Percentiles rank a stretch among this genome's conserved stretches.
These are phyloP conservation scores for Mariannaea elegans DNA, from an alignment of 2,329 filamentous ascomycete genomes.

Conservation along the genomic window DNA sequence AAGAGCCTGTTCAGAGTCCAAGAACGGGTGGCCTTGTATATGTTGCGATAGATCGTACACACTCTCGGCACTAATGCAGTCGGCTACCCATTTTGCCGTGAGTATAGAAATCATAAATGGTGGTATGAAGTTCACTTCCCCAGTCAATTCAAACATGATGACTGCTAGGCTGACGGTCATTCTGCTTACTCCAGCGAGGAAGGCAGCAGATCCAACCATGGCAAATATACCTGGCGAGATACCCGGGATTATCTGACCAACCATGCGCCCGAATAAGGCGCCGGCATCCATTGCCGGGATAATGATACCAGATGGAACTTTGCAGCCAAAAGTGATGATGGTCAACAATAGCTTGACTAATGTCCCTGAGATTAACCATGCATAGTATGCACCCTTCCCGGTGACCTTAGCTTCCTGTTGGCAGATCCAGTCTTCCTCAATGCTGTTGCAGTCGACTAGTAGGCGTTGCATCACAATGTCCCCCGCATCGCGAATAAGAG, in stretches of 20 bases:
- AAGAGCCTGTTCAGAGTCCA: slow-evolving; percentile 19
- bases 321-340: slow-evolving; percentile 29
- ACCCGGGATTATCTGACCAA: slow-evolving; percentile 15
- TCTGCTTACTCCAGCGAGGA: slow-evolving; percentile 27
- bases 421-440: slow-evolving; percentile 24
- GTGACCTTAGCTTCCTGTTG: slow-evolving; percentile 18
- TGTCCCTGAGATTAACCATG: slow-evolving; percentile 23
- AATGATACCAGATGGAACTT: slow-evolving; percentile 29
- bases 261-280: slow-evolving; percentile 23
- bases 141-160: slow-evolving; percentile 28
- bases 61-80: slow-evolving; percentile 25
- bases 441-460: slow-evolving; percentile 21
- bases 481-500: slow-evolving; percentile 23
- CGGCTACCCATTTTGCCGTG: slow-evolving; percentile 28
- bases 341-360: slow-evolving; percentile 25
- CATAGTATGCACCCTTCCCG: slow-evolving; percentile 21
- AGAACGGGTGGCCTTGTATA: slow-evolving; percentile 25
- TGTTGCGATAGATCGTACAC: slow-evolving; percentile 31
- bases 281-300: slow-evolving; percentile 26
- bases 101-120: slow-evolving; percentile 25
- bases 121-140: slow-evolving; percentile 30
- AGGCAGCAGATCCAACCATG: slow-evolving; percentile 28
- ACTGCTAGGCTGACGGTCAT: slow-evolving; percentile 32
- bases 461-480: slow-evolving; percentile 29
- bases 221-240: slow-evolving; percentile 30